Evolutionary conservation across 306 rosid species (phyloP).

Genomic region (Hippophae gyantsensis): DNA sequence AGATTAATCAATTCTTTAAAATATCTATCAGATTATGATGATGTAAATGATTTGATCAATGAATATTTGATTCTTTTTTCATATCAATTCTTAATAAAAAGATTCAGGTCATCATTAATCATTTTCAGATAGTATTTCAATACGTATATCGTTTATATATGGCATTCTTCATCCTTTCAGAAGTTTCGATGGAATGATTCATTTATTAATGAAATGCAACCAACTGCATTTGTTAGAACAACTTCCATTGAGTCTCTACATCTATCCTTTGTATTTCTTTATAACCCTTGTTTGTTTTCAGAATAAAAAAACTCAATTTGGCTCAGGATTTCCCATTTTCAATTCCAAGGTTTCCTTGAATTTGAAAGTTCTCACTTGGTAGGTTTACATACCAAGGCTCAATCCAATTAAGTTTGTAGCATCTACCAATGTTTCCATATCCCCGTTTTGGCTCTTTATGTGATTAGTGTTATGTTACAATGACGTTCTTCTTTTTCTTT

Average conservation of each 20-base stretch:
- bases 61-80: not conserved
- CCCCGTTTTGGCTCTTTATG: not conserved
- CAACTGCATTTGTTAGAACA: no score
- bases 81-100: no score
- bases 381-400: not conserved
- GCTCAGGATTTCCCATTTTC: not conserved
- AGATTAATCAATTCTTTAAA: not conserved
- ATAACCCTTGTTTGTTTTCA: not conserved
- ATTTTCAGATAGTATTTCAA: no score
- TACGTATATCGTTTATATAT: no score
- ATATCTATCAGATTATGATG: slow-evolving; percentile 1
- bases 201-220: no score
- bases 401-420: not conserved
- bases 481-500: not conserved
- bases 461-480: not conserved
- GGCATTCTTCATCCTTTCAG: no score
- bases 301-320: not conserved
- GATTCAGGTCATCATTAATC: no score
- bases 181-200: no score
- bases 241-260: not conserved
- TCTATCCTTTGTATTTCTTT: not conserved
- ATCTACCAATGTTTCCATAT: not conserved
- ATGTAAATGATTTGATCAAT: not conserved
- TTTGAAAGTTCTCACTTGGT: not conserved
- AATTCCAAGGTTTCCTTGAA: not conserved